A percentile compares a stretch with the other conserved stretches of the same genome.
phyloP scores from a whole-genome alignment of 306 rosid species.

The Betula pendula region DNA sequence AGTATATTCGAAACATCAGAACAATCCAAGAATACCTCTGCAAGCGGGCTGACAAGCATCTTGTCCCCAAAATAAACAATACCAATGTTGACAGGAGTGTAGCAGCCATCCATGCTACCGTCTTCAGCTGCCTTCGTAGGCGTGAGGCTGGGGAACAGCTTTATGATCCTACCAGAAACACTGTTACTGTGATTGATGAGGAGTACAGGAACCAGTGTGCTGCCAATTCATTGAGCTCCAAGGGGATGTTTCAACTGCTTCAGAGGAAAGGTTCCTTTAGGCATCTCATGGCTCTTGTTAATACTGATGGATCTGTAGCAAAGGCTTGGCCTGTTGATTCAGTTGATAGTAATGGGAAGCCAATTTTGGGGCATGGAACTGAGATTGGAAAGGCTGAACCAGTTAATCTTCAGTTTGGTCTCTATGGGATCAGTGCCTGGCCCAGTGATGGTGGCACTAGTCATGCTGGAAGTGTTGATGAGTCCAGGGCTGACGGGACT shows the following conservation, averaged over 20 bases:
- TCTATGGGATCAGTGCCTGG: conserved; percentile 95
- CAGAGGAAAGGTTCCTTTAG: conserved; percentile 91
- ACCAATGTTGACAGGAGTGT: conserved; percentile 98
- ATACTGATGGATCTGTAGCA: conserved; percentile 92
- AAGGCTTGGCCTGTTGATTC: conserved; percentile 95
- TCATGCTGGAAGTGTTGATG: conserved; percentile 85
- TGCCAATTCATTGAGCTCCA: conserved; percentile 85
- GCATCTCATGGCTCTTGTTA: conserved; percentile 84
- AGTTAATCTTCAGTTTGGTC: conserved; percentile 95
- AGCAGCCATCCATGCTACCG: conserved; percentile 96
- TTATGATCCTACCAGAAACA: conserved; percentile 70
- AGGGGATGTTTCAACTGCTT: conserved; percentile 95
- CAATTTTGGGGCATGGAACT: conserved; percentile 49
- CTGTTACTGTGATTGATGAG: conserved; percentile 78
- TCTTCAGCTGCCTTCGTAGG: conserved; percentile 92
- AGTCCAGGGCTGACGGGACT: conserved; percentile 74
- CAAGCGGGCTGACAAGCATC: conserved; percentile 95
- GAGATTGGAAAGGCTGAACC: conserved; percentile 73
- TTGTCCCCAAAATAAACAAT: conserved; percentile 96
- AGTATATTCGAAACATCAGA: conserved; percentile 91
- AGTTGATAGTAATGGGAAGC: conserved; percentile 67
- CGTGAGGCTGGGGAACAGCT: conserved; percentile 84
- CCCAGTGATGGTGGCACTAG: conserved; percentile 90
- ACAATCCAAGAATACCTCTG: conserved; percentile 97
- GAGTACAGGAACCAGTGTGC: conserved; percentile 90